These are phyloP conservation scores for Sugiyamaella mastotermitis DNA, from an alignment of 805 yeast genomes.

Conservation along the genomic window DNA sequence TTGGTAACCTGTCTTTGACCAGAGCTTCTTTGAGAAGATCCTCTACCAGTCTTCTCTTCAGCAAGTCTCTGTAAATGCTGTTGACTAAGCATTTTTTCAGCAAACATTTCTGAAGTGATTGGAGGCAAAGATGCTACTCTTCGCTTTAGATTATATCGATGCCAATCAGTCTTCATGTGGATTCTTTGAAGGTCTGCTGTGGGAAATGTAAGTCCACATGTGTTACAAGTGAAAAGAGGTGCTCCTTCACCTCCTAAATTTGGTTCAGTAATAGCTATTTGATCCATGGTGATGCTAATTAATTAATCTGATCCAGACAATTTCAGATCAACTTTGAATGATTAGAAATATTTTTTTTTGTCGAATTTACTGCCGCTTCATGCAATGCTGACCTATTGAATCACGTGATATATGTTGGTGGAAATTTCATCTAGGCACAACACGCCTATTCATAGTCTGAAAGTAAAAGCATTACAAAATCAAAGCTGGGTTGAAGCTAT, in stretches of 20 bases:
- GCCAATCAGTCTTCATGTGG: constrained; percentile 99
- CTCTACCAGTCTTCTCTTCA: constrained; percentile 21
- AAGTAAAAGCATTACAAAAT: no score
- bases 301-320: no score
- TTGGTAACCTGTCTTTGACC: constrained; percentile 31
- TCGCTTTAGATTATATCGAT: constrained; percentile 89
- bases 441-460: no score
- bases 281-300: constrained; percentile 17
- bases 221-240: constrained; percentile 66
- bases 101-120: constrained; percentile 60
- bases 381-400: no score
- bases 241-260: constrained; percentile 16
- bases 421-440: no score
- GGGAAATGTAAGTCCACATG: constrained; percentile 77
- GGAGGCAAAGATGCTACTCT: constrained; percentile 82
- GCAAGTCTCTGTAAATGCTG: constrained; percentile 20
- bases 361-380: no score
- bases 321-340: no score
- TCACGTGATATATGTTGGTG: no score
- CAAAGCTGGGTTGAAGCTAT: no score
- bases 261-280: constrained; percentile 12
- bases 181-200: constrained; percentile 79
- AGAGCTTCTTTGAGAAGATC: constrained; percentile 17
- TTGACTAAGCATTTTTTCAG: constrained; percentile 54
- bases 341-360: no score